Evolutionary conservation across 306 rosid species (phyloP).

Genomic region (Purshia tridentata): DNA sequence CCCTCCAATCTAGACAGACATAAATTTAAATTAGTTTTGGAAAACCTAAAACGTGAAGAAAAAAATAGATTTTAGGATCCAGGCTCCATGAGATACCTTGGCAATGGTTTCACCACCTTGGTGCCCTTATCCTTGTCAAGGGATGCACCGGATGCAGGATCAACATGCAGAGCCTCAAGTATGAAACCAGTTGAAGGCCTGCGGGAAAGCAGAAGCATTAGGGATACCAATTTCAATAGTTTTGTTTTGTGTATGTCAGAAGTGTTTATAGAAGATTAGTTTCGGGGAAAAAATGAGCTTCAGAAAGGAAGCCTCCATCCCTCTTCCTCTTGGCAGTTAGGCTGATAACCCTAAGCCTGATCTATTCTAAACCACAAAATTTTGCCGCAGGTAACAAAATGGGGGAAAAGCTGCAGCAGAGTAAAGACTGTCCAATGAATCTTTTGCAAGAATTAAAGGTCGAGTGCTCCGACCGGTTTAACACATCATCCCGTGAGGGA

Average conservation of each 20-base stretch:
- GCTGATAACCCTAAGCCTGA: conserved; percentile 69
- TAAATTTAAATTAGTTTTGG: neutral
- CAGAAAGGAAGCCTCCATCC: conserved; percentile 60
- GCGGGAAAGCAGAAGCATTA: conserved; percentile 57
- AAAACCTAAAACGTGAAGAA: neutral
- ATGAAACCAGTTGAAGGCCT: conserved; percentile 84
- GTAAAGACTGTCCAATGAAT: conserved; percentile 92
- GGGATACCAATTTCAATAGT: conserved; percentile 38
- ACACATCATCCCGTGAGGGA: conserved; percentile 71
- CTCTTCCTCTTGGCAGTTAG: conserved; percentile 61
- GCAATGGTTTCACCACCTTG: conserved; percentile 63
- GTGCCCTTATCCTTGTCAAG: conserved; percentile 71
- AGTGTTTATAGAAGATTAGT: conserved; percentile 7
- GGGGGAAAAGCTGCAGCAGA: conserved; percentile 82
- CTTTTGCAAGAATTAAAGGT: conserved; percentile 94
- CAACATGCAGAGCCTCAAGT: conserved; percentile 98
- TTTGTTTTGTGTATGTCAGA: too few species aligned
- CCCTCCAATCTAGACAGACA: neutral
- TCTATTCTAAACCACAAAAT: conserved; percentile 75
- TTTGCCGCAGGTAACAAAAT: conserved; percentile 76
- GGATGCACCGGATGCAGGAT: conserved; percentile 93
- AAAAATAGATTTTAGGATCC: neutral
- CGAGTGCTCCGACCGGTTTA: conserved; percentile 99
- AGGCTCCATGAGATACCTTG: conserved; percentile 49
- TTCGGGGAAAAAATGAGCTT: conserved; percentile 47